Evolutionary conservation across 2,329 filamentous ascomycete genomes (phyloP), one percentile per base, ranked within the genome.

Genomic region (Penicillium sclerotiorum): DNA sequence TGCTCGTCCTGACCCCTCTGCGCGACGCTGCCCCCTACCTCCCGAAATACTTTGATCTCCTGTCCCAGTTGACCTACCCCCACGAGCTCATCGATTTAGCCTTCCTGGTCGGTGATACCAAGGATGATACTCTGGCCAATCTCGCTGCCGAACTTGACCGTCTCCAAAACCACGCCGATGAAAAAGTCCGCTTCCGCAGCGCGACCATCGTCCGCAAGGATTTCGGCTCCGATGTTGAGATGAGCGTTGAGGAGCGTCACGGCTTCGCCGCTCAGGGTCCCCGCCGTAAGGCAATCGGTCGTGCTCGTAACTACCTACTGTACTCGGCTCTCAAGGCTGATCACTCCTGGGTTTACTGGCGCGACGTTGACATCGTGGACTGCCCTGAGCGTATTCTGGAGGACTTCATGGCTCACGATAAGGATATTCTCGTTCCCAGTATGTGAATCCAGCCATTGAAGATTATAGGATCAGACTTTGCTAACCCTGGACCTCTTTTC

Each of bases 271-370:
- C 90, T 2, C 94, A 99, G 68, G 94, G 87, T 1, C 92, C 93
- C 5, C 84, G 94, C 56, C 85, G 94, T 58, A 97, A 93, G 75
- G 85, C 87, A 28, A 92, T 99, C 83, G 94, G 88, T 38, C 85
- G 82, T 60, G 94, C 94, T 22, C 84, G 94, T 61, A 99, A 99
- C 71, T 99, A 95, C 71, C 80, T 99, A 17, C 82, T 99, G 2
- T 83, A 85, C 25, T 80, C 90, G 0, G 87, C 94, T 3, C 69
- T 99, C 63, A 95, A 95, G 76, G 85, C 91, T 0, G 91, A 97
- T 54, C 94, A 99, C 69, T 93, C 91, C 8, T 99, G 94, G 94
- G 92, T 97, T 8, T 97, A 96, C 72, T 99, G 94, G 94, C 85
- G 94, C 52, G 94, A 99, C 70, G 92, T 96, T 42, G 94, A 99